phyloP scores from a whole-genome alignment of 176 grass and related monocot species.

The Eleusine coracana region DNA sequence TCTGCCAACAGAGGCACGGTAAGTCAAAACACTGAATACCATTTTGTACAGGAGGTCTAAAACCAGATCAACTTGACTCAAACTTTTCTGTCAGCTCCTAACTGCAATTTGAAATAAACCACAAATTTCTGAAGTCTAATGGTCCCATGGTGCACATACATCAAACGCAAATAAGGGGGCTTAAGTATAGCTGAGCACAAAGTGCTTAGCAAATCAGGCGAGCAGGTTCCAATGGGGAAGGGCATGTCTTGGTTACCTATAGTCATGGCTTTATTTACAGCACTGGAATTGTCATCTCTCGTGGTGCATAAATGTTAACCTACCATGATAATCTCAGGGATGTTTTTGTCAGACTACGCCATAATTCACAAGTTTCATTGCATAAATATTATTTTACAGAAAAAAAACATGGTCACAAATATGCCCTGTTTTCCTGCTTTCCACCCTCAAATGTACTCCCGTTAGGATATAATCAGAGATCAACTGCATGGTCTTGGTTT shows the following conservation, averaged over 20 bases:
- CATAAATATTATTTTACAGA: no score
- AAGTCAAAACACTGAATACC: conserved; percentile 18
- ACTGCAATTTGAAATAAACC: background rate
- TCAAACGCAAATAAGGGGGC: background rate
- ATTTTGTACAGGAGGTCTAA: background rate
- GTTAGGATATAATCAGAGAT: background rate
- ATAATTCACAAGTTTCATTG: background rate
- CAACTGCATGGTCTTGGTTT: background rate
- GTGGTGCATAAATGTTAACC: no score
- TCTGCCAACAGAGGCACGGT: conserved; percentile 50
- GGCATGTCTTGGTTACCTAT: no score
- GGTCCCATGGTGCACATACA: background rate
- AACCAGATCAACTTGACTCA: conserved; percentile 25
- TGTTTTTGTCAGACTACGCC: no score
- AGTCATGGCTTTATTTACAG: no score
- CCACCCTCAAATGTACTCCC: no score
- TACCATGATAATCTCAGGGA: no score
- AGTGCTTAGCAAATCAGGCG: no score
- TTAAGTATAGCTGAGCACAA: conserved; percentile 31
- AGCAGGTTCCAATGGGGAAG: conserved; percentile 23
- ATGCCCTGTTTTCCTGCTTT: background rate
- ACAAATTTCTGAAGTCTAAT: background rate
- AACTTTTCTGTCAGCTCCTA: conserved; percentile 2
- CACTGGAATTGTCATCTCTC: no score
- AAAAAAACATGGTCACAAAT: no score